Conservation (phyloP, 495 filamentous ascomycete genomes). For the Apiosordaria backusii region DNA sequence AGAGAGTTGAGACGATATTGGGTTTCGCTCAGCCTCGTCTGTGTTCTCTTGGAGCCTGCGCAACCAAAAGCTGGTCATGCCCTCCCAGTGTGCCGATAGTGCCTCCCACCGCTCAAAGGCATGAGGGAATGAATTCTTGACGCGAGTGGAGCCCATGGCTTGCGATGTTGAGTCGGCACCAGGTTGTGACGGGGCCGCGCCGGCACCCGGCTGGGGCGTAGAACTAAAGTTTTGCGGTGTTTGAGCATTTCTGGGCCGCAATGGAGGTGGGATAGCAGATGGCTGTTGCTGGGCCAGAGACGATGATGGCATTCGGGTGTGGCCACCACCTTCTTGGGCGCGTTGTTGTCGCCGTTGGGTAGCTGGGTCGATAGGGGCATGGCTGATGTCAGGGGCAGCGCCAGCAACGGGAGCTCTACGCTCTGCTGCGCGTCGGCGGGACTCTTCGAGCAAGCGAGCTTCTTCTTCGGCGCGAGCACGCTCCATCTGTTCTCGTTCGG, state of each 20-base stretch:
- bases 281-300: conserved; percentile 19
- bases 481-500: conserved; percentile 54
- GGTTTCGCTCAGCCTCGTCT: conserved; percentile 74
- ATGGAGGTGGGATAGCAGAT: conserved; percentile 21
- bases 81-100: conserved; percentile 96
- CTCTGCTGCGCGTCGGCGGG: conserved; percentile 43
- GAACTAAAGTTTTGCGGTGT: conserved; percentile 20
- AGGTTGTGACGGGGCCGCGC: conserved; percentile 25
- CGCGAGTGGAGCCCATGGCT: conserved; percentile 28
- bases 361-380: conserved; percentile 32
- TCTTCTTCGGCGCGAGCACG: conserved; percentile 53
- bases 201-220: conserved; percentile 13
- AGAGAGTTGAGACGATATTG: conserved; percentile 80
- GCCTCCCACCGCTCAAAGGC: conserved; percentile 98
- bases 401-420: conserved; percentile 57
- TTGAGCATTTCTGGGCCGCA: conserved; percentile 24
- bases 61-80: conserved; percentile 95
- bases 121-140: conserved; percentile 73
- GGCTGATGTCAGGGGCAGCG: conserved; percentile 46
- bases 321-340: conserved; percentile 25
- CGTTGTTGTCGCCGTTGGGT: conserved; percentile 43
- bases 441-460: conserved; percentile 52
- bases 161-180: conserved; percentile 32
- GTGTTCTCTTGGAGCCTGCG: conserved; percentile 84
- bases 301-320: conserved; percentile 15